These are phyloP conservation scores for Calonectria henricotiae DNA, from an alignment of 2,329 filamentous ascomycete genomes.

Conservation along the genomic window DNA sequence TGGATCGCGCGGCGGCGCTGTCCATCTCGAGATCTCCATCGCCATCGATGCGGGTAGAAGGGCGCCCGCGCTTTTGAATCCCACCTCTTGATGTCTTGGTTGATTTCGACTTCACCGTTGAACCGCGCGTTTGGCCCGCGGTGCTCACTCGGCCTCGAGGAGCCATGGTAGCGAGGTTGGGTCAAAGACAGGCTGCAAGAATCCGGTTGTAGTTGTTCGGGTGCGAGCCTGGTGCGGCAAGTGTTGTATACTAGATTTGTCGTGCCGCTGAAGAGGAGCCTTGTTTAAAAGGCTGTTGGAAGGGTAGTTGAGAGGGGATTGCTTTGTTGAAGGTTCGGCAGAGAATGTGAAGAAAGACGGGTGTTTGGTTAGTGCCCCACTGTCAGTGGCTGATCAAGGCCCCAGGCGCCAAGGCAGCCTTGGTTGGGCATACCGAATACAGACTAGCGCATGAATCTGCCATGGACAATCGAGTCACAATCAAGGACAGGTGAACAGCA, in stretches of 20 bases:
- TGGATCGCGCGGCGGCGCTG: conserved; percentile 57
- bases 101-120: conserved; percentile 53
- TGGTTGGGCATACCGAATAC: conserved; percentile 27
- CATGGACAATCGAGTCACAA: conserved; percentile 16
- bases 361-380: conserved; percentile 47
- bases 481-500: neutral
- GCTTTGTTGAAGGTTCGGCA: conserved; percentile 19
- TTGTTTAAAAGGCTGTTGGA: neutral
- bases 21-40: conserved; percentile 77
- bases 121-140: conserved; percentile 54
- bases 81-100: conserved; percentile 62
- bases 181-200: conserved; percentile 1
- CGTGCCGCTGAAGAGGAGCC: neutral
- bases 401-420: conserved; percentile 42
- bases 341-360: conserved; percentile 27
- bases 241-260: neutral
- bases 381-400: conserved; percentile 35
- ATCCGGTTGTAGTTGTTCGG: neutral
- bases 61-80: conserved; percentile 67
- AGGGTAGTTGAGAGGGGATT: conserved; percentile 12
- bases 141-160: conserved; percentile 55
- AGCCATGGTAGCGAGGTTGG: conserved; percentile 53
- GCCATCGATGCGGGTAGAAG: conserved; percentile 63
- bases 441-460: conserved; percentile 37
- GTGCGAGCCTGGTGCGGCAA: neutral